phyloP scores from a whole-genome alignment of 2,329 filamentous ascomycete species.

The Cryphonectria radicalis region DNA sequence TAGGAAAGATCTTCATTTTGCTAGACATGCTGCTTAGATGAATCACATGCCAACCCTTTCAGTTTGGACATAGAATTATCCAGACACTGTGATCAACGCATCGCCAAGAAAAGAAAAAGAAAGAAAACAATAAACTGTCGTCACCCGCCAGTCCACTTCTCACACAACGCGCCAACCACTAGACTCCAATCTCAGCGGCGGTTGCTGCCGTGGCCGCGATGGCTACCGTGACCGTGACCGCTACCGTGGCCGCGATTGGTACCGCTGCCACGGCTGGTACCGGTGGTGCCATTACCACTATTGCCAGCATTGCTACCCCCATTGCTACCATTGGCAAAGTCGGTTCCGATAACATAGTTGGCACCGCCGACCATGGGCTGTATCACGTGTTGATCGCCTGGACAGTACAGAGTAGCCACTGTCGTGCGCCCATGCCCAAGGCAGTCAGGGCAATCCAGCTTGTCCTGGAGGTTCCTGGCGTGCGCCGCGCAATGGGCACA shows the following conservation, averaged over 20 bases:
- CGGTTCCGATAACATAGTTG: not conserved
- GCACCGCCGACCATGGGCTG: not conserved
- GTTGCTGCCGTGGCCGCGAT: not conserved
- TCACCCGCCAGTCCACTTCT: not conserved
- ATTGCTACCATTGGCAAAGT: not conserved
- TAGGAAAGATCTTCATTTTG: not conserved
- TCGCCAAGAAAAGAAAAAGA: not conserved
- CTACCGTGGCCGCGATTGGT: too few species aligned
- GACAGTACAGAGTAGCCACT: not conserved
- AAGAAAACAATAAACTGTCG: not conserved
- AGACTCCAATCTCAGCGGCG: not conserved
- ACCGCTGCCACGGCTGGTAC: not conserved
- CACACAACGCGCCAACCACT: not conserved
- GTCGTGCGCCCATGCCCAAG: not conserved
- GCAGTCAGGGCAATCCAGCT: not conserved
- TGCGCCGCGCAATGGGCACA: not conserved
- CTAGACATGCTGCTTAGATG: not conserved
- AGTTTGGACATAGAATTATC: not conserved
- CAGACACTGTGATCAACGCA: not conserved
- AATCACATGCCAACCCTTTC: not conserved
- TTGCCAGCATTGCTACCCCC: not conserved
- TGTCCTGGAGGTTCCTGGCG: not conserved
- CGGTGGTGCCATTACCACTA: not conserved
- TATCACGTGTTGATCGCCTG: not conserved
- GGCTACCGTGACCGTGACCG: too few species aligned